Evolutionary conservation across 331 rosid species (phyloP).

Genomic region (Quercus phellos): DNA sequence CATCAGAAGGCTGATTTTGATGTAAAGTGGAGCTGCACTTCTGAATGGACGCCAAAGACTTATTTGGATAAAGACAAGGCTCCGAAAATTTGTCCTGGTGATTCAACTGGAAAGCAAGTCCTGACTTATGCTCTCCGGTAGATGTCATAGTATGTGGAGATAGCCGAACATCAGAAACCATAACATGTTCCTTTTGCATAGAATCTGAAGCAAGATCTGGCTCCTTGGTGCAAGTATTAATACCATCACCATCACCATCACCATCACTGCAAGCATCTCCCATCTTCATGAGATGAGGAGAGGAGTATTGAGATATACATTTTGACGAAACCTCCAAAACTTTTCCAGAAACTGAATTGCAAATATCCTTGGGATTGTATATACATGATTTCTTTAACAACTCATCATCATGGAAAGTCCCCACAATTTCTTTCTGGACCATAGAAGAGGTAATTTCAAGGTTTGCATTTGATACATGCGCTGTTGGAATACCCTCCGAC

Average conservation of each 20-base stretch:
- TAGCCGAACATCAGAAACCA: conserved; percentile 9
- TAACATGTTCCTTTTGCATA: conserved; percentile 30
- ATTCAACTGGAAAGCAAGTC: conserved; percentile 30
- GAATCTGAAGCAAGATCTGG: conserved; percentile 29
- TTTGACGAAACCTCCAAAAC: conserved; percentile 10
- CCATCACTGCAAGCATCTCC: conserved; percentile 23
- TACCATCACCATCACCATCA: conserved; percentile 21
- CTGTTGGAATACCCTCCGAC: conserved; percentile 18
- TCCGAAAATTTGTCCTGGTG: conserved; percentile 20
- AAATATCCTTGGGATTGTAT: conserved; percentile 22
- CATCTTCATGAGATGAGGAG: conserved; percentile 12
- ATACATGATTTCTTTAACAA: conserved; percentile 28
- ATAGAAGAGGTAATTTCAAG: conserved; percentile 25
- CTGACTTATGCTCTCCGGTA: conserved; percentile 20
- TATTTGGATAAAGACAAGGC: conserved; percentile 15
- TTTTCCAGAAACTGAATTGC: conserved; percentile 16
- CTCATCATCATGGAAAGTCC: conserved; percentile 26
- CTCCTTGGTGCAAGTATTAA: conserved; percentile 25
- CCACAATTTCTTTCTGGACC: conserved; percentile 21
- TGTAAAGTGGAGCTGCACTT: conserved; percentile 32
- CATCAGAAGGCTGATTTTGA: conserved; percentile 30
- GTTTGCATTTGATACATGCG: conserved; percentile 21
- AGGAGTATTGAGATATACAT: conserved; percentile 12
- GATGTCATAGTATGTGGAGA: conserved; percentile 12
- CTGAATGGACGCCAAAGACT: conserved; percentile 27